Conservation (phyloP, 2,329 filamentous ascomycete species). For the Macrophomina tecta region DNA sequence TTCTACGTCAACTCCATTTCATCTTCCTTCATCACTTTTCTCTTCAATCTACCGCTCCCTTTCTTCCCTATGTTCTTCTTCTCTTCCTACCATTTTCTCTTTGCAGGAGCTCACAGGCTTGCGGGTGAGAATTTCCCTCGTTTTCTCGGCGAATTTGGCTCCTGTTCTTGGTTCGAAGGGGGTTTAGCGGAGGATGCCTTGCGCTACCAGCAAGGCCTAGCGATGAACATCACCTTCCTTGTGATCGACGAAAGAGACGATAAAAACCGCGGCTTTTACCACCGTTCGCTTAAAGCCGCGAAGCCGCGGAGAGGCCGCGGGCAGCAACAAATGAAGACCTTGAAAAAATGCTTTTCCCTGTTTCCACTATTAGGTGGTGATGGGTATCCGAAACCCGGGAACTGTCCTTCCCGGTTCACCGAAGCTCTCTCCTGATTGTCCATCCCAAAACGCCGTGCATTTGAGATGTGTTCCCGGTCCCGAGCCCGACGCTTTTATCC, state of each 20-base stretch:
- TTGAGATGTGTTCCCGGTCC: not conserved
- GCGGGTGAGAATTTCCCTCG: not conserved
- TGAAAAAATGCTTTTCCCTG: not conserved
- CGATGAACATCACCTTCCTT: slow-evolving; percentile 10
- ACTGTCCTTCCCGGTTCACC: too few species aligned
- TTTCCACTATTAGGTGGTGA: not conserved
- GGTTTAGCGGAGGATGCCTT: not conserved
- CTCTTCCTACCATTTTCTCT: not conserved
- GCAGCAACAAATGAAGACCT: not conserved
- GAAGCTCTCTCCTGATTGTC: not conserved
- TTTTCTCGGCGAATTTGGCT: not conserved
- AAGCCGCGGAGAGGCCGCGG: not conserved
- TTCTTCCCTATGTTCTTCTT: not conserved
- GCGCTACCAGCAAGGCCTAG: not conserved
- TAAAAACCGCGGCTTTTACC: not conserved
- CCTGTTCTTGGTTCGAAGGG: not conserved
- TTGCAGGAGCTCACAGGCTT: not conserved
- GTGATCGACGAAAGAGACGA: slow-evolving; percentile 8
- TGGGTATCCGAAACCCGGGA: not conserved
- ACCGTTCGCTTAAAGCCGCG: slow-evolving; percentile 9
- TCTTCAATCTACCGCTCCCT: not conserved
- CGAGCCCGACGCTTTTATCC: not conserved
- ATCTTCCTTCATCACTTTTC: not conserved
- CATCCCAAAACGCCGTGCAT: slow-evolving; percentile 4
- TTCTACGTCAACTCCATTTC: not conserved